Percentiles rank a stretch among this genome's conserved stretches.
Evolutionary conservation across 2,329 filamentous ascomycete genomes (phyloP).

Genomic region (Leptodontidium sp.): DNA sequence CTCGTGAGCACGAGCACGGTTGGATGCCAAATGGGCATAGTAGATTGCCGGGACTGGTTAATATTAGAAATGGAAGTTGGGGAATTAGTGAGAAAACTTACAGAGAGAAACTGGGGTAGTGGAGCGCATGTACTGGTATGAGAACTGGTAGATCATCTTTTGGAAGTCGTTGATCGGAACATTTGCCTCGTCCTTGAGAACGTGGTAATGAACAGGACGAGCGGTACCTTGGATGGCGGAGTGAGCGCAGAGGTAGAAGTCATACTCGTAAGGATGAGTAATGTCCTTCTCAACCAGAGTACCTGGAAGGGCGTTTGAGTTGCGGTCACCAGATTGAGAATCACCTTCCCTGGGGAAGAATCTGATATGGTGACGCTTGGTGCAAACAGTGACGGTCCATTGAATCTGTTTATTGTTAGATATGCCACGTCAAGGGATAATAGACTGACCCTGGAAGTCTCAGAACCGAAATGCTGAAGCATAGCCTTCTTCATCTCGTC

Average conservation of each 20-base stretch:
- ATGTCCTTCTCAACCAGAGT: conserved; percentile 88
- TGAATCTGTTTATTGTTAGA: conserved; percentile 51
- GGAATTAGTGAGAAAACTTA: conserved; percentile 33
- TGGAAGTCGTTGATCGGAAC: conserved; percentile 76
- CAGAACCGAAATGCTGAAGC: conserved; percentile 47
- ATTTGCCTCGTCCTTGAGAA: conserved; percentile 82
- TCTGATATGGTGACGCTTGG: conserved; percentile 93
- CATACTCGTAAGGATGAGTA: conserved; percentile 73
- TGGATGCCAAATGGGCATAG: conserved; percentile 90
- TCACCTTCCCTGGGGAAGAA: conserved; percentile 78
- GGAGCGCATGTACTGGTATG: conserved; percentile 90
- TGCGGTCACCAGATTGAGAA: conserved; percentile 66
- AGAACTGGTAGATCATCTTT: conserved; percentile 92
- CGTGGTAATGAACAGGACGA: conserved; percentile 90
- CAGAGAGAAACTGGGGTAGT: conserved; percentile 83
- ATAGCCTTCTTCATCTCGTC: conserved; percentile 71
- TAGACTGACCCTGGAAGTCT: conserved; percentile 39
- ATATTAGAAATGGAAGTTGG: conserved; percentile 6
- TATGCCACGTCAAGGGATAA: neutral
- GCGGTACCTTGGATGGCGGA: conserved; percentile 93
- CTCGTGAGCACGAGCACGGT: conserved; percentile 81
- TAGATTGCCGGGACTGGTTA: conserved; percentile 79
- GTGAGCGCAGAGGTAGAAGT: conserved; percentile 65
- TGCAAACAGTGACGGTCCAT: conserved; percentile 87
- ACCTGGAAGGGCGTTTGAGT: conserved; percentile 84